Evolutionary conservation across 2,329 filamentous ascomycete genomes (phyloP).

Genomic region (Alternaria arbusti): DNA sequence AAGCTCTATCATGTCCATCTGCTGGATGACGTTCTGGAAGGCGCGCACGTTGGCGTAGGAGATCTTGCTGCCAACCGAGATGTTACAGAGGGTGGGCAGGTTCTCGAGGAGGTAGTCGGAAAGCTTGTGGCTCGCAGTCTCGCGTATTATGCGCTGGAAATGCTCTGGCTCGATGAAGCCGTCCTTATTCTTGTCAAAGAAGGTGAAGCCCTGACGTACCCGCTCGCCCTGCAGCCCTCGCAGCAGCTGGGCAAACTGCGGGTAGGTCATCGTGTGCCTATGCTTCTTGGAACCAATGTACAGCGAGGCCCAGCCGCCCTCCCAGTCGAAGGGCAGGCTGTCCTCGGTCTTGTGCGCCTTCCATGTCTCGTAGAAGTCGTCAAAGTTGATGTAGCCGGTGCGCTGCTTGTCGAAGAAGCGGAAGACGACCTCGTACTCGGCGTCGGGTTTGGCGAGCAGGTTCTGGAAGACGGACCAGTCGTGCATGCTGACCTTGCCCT

Average conservation of each 20-base stretch:
- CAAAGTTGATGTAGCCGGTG: constrained; percentile 85
- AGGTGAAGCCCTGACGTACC: constrained; percentile 91
- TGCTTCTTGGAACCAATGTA: constrained; percentile 90
- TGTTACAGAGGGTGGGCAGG: constrained; percentile 92
- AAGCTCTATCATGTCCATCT: constrained; percentile 96
- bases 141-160: constrained; percentile 94
- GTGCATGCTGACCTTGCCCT: constrained; percentile 75
- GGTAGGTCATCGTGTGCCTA: constrained; percentile 90
- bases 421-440: constrained; percentile 98
- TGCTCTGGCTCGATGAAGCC: constrained; percentile 95
- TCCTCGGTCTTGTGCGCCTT: constrained; percentile 85
- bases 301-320: constrained; percentile 92
- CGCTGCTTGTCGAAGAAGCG: constrained; percentile 90
- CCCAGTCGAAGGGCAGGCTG: constrained; percentile 94
- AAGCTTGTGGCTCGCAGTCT: constrained; percentile 93
- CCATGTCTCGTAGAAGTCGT: constrained; percentile 84
- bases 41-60: constrained; percentile 97
- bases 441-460: constrained; percentile 89
- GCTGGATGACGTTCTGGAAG: constrained; percentile 96
- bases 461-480: constrained; percentile 97
- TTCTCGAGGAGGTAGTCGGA: constrained; percentile 94
- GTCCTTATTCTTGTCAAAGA: constrained; percentile 88
- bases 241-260: constrained; percentile 97
- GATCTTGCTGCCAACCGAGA: constrained; percentile 88
- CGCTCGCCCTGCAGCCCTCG: constrained; percentile 94